Evolutionary conservation across 305 asterid species (phyloP), one percentile per base, ranked within the genome.

Genomic region (Fraxinus xanthoxyloides): DNA sequence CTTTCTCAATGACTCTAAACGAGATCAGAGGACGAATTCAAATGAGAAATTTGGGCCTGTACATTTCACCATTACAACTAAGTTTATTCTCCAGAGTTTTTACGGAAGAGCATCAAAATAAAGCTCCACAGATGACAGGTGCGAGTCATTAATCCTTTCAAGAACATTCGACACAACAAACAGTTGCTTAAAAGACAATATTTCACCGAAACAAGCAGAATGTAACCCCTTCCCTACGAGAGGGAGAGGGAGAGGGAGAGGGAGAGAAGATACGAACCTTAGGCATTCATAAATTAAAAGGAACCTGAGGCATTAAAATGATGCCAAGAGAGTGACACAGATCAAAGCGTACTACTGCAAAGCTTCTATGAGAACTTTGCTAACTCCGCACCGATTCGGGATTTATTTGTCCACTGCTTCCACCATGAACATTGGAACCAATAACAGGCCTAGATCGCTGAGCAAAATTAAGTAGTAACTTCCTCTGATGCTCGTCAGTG

Each of bases 401-500:
- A 87, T 84, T 88, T 46, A 81, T 88, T 59, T 85, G 92, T 36
- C 92, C 90, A 70, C 88, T 80, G 83, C 82, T 89, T 80, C 89
- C 92, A 65, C 89, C 92, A 75, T 75, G 90, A 75, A 86, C n/a
- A 61, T 82, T 87, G 79, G 83, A 76, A 15, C 90, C 91, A 31
- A 86, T 69, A 81, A 89, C 94, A 31, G 97, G 95, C 94, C 90
- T 89, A 3, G 98, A 87, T 26, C 93, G 91, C 54, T 91, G 98
- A 70, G 98, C 97, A 54, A 94, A 92, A 85, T 89, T 93, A 83
- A 93, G 63, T 28, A 97, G 73, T 88, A 95, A 26, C 85, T 95
- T 91, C 87, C 90, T 91, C 85, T 97, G 98, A 56, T 75, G 90
- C 79, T 97, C 99, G 70, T 88, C 86, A 19, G 98, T 97, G 86